These are phyloP conservation scores for Olyra latifolia DNA, from an alignment of 176 grass and related monocot genomes.

Conservation along the genomic window DNA sequence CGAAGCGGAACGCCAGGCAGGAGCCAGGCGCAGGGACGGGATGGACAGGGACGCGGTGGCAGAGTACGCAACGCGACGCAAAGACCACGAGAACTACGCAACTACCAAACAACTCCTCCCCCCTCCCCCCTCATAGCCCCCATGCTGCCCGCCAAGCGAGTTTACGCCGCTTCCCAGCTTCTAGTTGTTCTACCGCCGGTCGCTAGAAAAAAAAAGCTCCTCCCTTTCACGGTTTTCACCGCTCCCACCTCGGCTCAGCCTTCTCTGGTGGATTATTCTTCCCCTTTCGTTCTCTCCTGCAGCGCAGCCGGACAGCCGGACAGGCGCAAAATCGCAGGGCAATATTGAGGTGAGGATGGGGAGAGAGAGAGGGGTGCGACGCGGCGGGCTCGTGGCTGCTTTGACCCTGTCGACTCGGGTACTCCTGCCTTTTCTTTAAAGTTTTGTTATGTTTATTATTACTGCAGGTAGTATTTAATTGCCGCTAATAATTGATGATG, in stretches of 20 bases:
- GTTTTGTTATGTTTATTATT: no score
- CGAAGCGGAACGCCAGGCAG: neutral
- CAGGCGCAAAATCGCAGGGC: no score
- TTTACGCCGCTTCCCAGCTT: neutral
- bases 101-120: slow-evolving; percentile 28
- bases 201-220: no score
- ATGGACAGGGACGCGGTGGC: slow-evolving; percentile 39
- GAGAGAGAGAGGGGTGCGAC: no score
- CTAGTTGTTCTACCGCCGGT: neutral
- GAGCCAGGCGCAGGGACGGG: no score
- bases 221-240: neutral
- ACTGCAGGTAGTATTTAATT: no score
- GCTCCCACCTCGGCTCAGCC: neutral
- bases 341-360: no score
- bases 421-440: no score
- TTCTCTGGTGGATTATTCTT: neutral
- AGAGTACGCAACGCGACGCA: slow-evolving; percentile 33
- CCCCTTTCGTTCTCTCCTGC: neutral
- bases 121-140: neutral
- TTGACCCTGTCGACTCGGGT: no score
- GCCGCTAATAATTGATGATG: no score
- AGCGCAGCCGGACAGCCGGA: neutral
- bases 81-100: slow-evolving; percentile 37
- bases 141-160: neutral
- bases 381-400: no score